Percentiles rank a stretch among this genome's conserved stretches.
Conservation (phyloP, 371 early-diverging fungal genomes). For the Enteropsectra breve region DNA sequence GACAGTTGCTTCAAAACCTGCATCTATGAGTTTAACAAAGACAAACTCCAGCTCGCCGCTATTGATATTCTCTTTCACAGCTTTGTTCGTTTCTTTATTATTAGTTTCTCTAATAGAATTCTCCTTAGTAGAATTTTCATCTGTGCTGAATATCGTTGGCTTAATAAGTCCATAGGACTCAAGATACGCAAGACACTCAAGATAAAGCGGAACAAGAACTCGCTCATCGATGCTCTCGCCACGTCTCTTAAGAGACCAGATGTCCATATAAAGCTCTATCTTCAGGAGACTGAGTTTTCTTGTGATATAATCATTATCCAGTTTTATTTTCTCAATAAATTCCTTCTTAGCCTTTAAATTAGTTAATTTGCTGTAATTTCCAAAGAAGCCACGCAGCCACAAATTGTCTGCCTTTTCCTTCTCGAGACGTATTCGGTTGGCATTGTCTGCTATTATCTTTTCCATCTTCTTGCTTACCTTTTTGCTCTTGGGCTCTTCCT, state of each 20-base stretch:
- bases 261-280: constrained; percentile 57
- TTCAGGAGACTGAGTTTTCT: constrained; percentile 51
- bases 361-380: constrained; percentile 43
- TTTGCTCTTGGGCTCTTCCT: constrained; percentile 32
- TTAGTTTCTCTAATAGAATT: not conserved
- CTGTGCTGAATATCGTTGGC: no score
- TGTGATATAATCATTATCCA: constrained; percentile 41
- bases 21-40: constrained; percentile 44
- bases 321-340: constrained; percentile 46
- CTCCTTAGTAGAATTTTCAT: not conserved
- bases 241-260: constrained; percentile 57
- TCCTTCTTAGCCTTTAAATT: constrained; percentile 40
- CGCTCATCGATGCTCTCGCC: constrained; percentile 48
- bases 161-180: no score
- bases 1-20: constrained; percentile 56
- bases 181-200: constrained; percentile 50
- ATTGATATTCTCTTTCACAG: not conserved
- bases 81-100: not conserved
- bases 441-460: constrained; percentile 56
- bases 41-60: constrained; percentile 52
- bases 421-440: constrained; percentile 47
- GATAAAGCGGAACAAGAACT: constrained; percentile 55
- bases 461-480: constrained; percentile 53
- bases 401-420: constrained; percentile 48
- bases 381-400: constrained; percentile 54